Percentiles rank a stretch among this genome's conserved stretches.
phyloP scores from a whole-genome alignment of 768 basidiomycete genomes.

The Pulveroboletus sp. region DNA sequence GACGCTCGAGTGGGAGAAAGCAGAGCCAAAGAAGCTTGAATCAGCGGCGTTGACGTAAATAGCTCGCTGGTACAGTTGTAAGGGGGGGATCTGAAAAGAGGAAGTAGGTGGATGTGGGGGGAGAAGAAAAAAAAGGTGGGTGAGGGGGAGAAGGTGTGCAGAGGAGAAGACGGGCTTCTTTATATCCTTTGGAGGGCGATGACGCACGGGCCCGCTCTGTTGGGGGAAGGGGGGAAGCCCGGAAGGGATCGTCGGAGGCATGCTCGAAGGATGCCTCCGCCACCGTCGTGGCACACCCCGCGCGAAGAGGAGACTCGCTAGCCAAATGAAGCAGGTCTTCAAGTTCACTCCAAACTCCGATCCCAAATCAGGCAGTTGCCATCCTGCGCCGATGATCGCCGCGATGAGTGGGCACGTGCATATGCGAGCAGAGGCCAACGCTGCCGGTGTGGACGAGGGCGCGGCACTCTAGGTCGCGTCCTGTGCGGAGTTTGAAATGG shows the following conservation, averaged over 20 bases:
- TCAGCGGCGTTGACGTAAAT: conserved; percentile 21
- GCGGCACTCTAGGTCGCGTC: too few relatives aligned
- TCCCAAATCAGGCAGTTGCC: conserved; percentile 13
- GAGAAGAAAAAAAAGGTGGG: conserved; percentile 5
- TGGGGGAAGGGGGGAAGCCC: conserved; percentile 19
- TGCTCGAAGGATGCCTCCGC: conserved; percentile 22
- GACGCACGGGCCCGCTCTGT: conserved; percentile 28
- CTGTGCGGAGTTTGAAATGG: too few relatives aligned
- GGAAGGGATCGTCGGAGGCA: conserved; percentile 15
- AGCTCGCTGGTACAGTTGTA: conserved; percentile 7
- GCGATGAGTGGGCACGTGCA: too few relatives aligned
- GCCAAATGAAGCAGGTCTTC: conserved; percentile 25
- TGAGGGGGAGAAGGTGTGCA: conserved; percentile 4
- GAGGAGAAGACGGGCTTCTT: conserved; percentile 12
- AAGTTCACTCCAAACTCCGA: conserved; percentile 24
- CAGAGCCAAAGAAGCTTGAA: conserved; percentile 10
- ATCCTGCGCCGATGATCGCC: conserved; percentile 15
- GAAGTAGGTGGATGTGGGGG: conserved; percentile 17
- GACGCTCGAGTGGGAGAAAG: conserved; percentile 10
- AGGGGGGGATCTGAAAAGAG: conserved; percentile 10
- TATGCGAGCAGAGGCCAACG: too few relatives aligned
- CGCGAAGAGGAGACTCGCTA: conserved; percentile 4
- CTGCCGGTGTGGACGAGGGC: too few relatives aligned
- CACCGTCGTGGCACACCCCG: conserved; percentile 11
- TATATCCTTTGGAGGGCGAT: conserved; percentile 21